A percentile compares a stretch with the other conserved stretches of the same genome.
Conservation (phyloP, 495 filamentous ascomycete species). For the Mycothermus thermophilus region DNA sequence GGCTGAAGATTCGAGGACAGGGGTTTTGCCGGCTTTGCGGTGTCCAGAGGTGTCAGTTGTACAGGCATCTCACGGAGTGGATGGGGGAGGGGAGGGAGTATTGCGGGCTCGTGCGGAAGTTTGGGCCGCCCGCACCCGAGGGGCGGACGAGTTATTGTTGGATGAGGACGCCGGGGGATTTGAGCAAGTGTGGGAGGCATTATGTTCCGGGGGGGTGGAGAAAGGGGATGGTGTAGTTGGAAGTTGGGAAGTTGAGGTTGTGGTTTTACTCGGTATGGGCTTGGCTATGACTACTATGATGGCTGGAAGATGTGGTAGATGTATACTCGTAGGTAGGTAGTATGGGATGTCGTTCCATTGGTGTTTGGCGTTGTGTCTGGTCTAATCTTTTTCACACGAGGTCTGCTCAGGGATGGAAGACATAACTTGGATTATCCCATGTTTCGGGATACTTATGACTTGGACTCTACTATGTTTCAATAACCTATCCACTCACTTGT, state of each 20-base stretch:
- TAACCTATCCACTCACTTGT: too few species aligned
- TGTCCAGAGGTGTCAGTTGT: slow-evolving; percentile 37
- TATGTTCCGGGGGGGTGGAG: slow-evolving; percentile 14
- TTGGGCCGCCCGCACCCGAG: slow-evolving; percentile 25
- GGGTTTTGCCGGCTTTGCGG: slow-evolving; percentile 39
- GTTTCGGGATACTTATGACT: too few species aligned
- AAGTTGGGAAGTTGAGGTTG: background rate
- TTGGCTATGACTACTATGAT: background rate
- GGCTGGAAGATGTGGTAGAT: too few species aligned
- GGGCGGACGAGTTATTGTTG: slow-evolving; percentile 32
- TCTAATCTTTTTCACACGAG: too few species aligned
- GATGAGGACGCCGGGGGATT: slow-evolving; percentile 34
- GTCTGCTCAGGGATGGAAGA: too few species aligned
- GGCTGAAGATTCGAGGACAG: slow-evolving; percentile 30
- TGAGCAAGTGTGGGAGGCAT: slow-evolving; percentile 36
- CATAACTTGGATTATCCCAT: too few species aligned
- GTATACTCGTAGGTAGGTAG: too few species aligned
- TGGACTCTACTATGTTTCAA: too few species aligned
- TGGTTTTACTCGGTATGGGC: background rate
- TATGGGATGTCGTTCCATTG: too few species aligned
- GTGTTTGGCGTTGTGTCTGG: too few species aligned
- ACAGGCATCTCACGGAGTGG: slow-evolving; percentile 41
- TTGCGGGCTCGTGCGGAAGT: slow-evolving; percentile 37
- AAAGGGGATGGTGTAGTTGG: slow-evolving; percentile 14
- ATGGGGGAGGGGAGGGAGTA: slow-evolving; percentile 35